Evolutionary conservation across 345 rosid species (phyloP).

Genomic region (Brassica nigra): DNA sequence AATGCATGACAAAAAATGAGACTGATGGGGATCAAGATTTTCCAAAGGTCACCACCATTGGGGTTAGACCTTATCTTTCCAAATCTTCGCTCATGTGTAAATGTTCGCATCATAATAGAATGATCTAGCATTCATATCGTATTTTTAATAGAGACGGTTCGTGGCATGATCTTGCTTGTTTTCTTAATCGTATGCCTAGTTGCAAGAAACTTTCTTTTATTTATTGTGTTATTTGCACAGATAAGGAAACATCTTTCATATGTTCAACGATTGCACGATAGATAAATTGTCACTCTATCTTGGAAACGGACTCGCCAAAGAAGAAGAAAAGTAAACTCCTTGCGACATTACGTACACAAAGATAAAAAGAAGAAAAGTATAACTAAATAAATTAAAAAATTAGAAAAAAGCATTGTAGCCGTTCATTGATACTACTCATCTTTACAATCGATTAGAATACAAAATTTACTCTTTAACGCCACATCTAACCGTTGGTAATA

Average conservation of each 20-base stretch:
- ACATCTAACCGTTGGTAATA: conserved; percentile 19
- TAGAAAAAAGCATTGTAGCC: neutral
- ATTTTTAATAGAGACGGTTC: neutral
- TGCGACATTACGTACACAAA: neutral
- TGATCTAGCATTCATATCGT: neutral
- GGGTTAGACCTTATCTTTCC: neutral
- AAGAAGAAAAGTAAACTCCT: neutral
- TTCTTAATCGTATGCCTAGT: neutral
- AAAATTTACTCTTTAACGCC: conserved; percentile 31
- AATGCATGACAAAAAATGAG: neutral
- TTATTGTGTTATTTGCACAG: neutral
- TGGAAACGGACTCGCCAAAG: neutral
- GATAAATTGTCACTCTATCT: neutral
- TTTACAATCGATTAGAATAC: conserved; percentile 27
- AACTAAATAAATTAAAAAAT: neutral
- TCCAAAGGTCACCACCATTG: neutral
- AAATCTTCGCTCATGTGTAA: neutral
- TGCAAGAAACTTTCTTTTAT: neutral
- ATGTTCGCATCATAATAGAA: neutral
- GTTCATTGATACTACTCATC: conserved; percentile 20
- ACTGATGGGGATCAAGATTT: neutral
- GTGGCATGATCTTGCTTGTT: neutral
- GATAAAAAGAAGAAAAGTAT: neutral
- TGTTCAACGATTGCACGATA: neutral
- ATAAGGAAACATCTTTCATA: neutral